These are phyloP conservation scores for Blumeriella jaapii DNA, from an alignment of 2,329 filamentous ascomycete genomes.

Conservation along the genomic window DNA sequence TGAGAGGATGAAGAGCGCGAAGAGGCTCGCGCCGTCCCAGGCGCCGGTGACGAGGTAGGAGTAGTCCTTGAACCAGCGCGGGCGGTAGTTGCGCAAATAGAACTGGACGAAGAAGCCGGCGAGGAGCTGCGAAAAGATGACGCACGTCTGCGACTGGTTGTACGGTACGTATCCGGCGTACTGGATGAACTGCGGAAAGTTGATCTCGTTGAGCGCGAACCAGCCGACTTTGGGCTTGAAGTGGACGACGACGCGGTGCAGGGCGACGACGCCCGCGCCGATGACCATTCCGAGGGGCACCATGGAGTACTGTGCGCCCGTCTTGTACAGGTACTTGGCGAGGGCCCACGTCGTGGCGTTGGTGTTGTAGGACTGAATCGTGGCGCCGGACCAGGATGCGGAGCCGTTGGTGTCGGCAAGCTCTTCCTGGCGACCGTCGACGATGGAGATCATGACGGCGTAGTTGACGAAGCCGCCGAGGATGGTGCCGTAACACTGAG, in stretches of 20 bases:
- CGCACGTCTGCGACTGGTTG: conserved; percentile 43
- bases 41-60: conserved; percentile 32
- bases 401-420: conserved; percentile 32
- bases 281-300: conserved; percentile 40
- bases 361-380: conserved; percentile 37
- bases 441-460: conserved; percentile 35
- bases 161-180: conserved; percentile 44
- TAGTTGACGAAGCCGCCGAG: conserved; percentile 36
- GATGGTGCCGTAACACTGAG: conserved; percentile 33
- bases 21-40: conserved; percentile 31
- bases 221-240: conserved; percentile 35
- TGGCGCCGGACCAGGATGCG: conserved; percentile 38
- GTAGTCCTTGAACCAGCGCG: conserved; percentile 31
- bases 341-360: conserved; percentile 35
- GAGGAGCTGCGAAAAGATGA: conserved; percentile 36
- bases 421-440: conserved; percentile 32
- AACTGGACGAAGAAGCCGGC: conserved; percentile 34
- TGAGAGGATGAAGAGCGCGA: conserved; percentile 31
- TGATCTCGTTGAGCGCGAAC: conserved; percentile 34
- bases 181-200: conserved; percentile 42
- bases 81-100: conserved; percentile 29
- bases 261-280: conserved; percentile 33
- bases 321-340: conserved; percentile 40
- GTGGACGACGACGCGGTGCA: conserved; percentile 34
- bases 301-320: conserved; percentile 32